Evolutionary conservation across 768 basidiomycete genomes (phyloP), one percentile per base, ranked within the genome.

Genomic region (Boletus rubropictus): DNA sequence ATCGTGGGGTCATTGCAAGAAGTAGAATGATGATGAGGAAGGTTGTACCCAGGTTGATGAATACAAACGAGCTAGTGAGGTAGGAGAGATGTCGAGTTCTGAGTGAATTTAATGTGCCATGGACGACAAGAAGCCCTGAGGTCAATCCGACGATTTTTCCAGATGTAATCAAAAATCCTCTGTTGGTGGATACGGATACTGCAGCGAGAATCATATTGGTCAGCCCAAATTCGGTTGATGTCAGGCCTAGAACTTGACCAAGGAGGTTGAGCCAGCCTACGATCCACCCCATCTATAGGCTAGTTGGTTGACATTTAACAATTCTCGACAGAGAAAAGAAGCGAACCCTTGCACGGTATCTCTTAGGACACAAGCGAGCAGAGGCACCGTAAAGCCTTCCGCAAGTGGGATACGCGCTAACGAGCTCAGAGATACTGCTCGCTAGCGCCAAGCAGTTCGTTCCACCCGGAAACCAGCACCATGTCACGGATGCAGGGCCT

Each of bases 311-410:
- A 21, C 14, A 37, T 24, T n/a, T 8, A 27, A 22, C 5, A 15
- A 45, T 21, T 15, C 15, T 36, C 7, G 37, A 48, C 1, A 50
- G n/a, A 15, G 17, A 38, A 24, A 52, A 38, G 7, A 15, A 22
- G 57, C 67, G 28, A 57, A 82, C 85, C 60, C 70, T 78, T 32
- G 85, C 79, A 42, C 85, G 78, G 57, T 84, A 74, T 46, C 64
- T 74, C 52, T 70, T n/a, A n/a, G n/a, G n/a, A n/a, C n/a, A n/a
- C n/a, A n/a, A n/a, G n/a, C n/a, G n/a, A n/a, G n/a, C n/a, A n/a
- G n/a, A n/a, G n/a, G n/a, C n/a, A n/a, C n/a, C n/a, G n/a, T n/a
- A n/a, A n/a, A n/a, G n/a, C n/a, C n/a, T n/a, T n/a, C n/a, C n/a
- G n/a, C n/a, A n/a, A n/a, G n/a, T n/a, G n/a, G n/a, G n/a, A n/a